These are phyloP conservation scores for Heterobasidion occidentale DNA, from an alignment of 1,284 basidiomycete genomes.

Conservation along the genomic window DNA sequence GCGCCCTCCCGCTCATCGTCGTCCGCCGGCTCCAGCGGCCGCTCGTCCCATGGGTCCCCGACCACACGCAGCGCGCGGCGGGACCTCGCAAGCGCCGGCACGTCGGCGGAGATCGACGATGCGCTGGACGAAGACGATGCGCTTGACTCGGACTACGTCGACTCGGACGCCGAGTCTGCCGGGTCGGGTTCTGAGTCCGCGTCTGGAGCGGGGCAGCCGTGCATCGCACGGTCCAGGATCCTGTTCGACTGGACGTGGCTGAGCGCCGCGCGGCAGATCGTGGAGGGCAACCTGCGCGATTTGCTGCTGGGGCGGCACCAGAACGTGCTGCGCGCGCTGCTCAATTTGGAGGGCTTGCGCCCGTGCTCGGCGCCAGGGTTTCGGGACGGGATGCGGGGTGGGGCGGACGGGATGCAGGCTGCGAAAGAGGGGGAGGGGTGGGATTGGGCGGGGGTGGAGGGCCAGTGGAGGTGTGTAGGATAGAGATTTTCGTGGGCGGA, in stretches of 20 bases:
- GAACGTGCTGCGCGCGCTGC: slow-evolving; percentile 27
- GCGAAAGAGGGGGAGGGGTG: slow-evolving; percentile 30
- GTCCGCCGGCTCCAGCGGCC: too few relatives aligned
- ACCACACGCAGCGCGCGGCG: too few relatives aligned
- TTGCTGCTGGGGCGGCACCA: slow-evolving; percentile 11
- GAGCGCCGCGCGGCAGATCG: slow-evolving; percentile 18
- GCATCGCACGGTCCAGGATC: neutral
- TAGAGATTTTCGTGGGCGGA: neutral
- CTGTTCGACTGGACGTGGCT: slow-evolving; percentile 23
- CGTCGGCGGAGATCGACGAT: slow-evolving; percentile 6
- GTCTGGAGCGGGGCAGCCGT: neutral
- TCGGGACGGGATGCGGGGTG: neutral
- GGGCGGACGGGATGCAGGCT: slow-evolving; percentile 9
- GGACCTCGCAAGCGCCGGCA: too few relatives aligned
- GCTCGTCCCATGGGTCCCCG: too few relatives aligned
- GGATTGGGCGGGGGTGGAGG: slow-evolving; percentile 53
- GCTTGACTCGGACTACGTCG: slow-evolving; percentile 1
- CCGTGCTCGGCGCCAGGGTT: slow-evolving; percentile 38
- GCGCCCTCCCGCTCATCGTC: too few relatives aligned
- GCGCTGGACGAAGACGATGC: slow-evolving; percentile 6
- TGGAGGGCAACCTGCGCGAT: slow-evolving; percentile 19
- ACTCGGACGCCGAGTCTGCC: neutral
- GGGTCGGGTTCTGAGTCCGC: neutral
- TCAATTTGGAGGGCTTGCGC: slow-evolving; percentile 34
- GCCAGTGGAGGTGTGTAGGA: slow-evolving; percentile 40